These are phyloP conservation scores for Hamigera avellanea DNA, from an alignment of 495 filamentous ascomycete genomes.

Conservation along the genomic window DNA sequence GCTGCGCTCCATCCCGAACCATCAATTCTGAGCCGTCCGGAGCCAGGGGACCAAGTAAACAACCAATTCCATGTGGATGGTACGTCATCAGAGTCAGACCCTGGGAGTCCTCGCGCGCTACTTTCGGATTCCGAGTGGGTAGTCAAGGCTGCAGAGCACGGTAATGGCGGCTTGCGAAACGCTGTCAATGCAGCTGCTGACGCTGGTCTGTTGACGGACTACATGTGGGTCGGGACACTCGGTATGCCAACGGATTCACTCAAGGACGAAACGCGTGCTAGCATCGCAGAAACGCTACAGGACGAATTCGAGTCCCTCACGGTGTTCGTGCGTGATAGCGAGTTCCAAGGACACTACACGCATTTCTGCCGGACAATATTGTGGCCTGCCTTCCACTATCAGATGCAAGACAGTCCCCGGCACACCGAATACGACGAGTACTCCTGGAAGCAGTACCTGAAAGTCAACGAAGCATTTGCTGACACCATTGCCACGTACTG, in stretches of 20 bases:
- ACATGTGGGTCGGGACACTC: slow-evolving; percentile 73
- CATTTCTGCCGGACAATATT: slow-evolving; percentile 83
- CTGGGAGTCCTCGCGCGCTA: slow-evolving; percentile 34
- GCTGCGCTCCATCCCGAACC: slow-evolving; percentile 54
- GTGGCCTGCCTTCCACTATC: slow-evolving; percentile 86
- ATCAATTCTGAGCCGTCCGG: slow-evolving; percentile 50
- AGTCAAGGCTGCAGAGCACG: slow-evolving; percentile 69
- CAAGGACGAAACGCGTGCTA: slow-evolving; percentile 51
- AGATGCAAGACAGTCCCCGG: slow-evolving; percentile 87
- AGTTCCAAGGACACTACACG: slow-evolving; percentile 78
- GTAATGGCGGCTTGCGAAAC: slow-evolving; percentile 78
- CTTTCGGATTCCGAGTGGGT: slow-evolving; percentile 60
- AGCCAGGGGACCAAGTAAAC: slow-evolving; percentile 13
- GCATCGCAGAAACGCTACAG: slow-evolving; percentile 66
- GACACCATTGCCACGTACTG: slow-evolving; percentile 73
- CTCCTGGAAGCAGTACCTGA: slow-evolving; percentile 85
- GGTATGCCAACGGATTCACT: slow-evolving; percentile 82
- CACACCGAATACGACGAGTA: slow-evolving; percentile 91
- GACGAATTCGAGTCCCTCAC: slow-evolving; percentile 65
- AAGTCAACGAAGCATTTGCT: slow-evolving; percentile 78
- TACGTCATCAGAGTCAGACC: slow-evolving; percentile 5
- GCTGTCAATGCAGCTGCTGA: slow-evolving; percentile 61
- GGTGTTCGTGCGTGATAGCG: slow-evolving; percentile 70
- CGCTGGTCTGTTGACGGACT: slow-evolving; percentile 45
- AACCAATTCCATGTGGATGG: slow-evolving; percentile 1